Evolutionary conservation across 2,329 filamentous ascomycete genomes (phyloP).

Genomic region (Talaromyces albobiverticillius): DNA sequence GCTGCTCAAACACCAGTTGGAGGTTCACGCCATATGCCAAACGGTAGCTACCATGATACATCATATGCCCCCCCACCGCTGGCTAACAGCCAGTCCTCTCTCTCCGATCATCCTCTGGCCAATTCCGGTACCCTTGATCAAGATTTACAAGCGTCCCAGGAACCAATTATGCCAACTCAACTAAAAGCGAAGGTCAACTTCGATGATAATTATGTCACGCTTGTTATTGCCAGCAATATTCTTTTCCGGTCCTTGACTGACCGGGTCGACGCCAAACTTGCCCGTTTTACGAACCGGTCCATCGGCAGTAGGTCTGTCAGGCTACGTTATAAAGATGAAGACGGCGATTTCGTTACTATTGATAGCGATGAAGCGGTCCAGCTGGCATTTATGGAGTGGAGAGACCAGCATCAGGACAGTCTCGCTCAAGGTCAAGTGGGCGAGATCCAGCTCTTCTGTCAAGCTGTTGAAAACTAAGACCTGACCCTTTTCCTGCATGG

Average conservation of each 20-base stretch:
- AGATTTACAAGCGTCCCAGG: constrained; percentile 26
- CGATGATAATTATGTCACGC: constrained; percentile 84
- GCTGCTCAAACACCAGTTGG: constrained; percentile 69
- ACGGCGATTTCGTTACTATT: constrained; percentile 90
- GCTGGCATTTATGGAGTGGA: constrained; percentile 92
- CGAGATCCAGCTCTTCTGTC: constrained; percentile 85
- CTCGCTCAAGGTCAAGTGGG: constrained; percentile 68
- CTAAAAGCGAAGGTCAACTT: constrained; percentile 95
- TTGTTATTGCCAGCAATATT: constrained; percentile 96
- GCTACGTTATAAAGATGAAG: constrained; percentile 86
- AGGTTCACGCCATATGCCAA: constrained; percentile 45
- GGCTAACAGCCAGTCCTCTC: constrained; percentile 13
- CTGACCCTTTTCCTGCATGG: too few species aligned
- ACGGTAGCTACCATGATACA: constrained; percentile 37
- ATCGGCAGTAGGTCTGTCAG: constrained; percentile 80
- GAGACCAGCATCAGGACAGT: constrained; percentile 66
- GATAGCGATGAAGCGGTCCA: constrained; percentile 95
- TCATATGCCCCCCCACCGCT: constrained; percentile 10
- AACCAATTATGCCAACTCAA: constrained; percentile 62
- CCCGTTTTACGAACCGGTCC: constrained; percentile 77
- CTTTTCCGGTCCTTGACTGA: constrained; percentile 91
- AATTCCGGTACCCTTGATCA: constrained; percentile 11
- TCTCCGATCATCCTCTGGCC: constrained; percentile 9
- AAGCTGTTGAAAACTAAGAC: constrained; percentile 47
- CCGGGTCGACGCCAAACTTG: constrained; percentile 92